Base-by-base conservation (phyloP, 208 protist genomes). In the Leishmania arabica region DNA sequence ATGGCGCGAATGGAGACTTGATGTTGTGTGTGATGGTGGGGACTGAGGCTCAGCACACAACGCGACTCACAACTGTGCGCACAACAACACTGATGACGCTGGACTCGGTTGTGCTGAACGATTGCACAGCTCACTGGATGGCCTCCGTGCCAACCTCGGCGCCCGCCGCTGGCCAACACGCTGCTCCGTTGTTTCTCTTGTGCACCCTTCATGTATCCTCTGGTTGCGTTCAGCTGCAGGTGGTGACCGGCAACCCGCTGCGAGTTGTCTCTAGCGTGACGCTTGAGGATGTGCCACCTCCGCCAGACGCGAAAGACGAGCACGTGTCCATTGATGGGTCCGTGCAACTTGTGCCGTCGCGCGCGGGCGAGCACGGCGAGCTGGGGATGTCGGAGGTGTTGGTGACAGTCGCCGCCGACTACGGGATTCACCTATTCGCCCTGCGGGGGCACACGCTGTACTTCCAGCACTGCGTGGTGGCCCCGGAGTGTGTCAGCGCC, bases 191-290 rank as follows among this genome's bases (percentile, higher is more conserved):
- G 54, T 85, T 82, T 56, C 66, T 84, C 4, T 53, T 84, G 72
- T 88, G 80, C 80, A 53, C 60, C 19, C 40, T 69, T 80, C 49
- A 70, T 19, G 47, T 47, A 13, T 2, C 19, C 11, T 19, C 74
- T 45, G 77, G 78, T 6, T 71, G 51, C 11, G 82, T 81, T 47
- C 56, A 81, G 70, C 73, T 90, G 83, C 78, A 82, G 62, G 78
- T 88, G 71, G 75, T 90, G 49, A 53, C 78, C 6, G 68, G 79
- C 9, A 73, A 80, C 69, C 84, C 87, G n/a, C 79, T 90, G 66
- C 83, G 82, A 53, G 69, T 90, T 42, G 71, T 85, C n/a, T 71
- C 66, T 17, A 73, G 56, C 51, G 77, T 79, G 49, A 49, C 80
- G 24, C 56, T 86, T 15, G 80, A 86, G 71, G 78, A 56, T 34